phyloP scores from a whole-genome alignment of 2,329 filamentous ascomycete species.

The Venturia oleaginea region DNA sequence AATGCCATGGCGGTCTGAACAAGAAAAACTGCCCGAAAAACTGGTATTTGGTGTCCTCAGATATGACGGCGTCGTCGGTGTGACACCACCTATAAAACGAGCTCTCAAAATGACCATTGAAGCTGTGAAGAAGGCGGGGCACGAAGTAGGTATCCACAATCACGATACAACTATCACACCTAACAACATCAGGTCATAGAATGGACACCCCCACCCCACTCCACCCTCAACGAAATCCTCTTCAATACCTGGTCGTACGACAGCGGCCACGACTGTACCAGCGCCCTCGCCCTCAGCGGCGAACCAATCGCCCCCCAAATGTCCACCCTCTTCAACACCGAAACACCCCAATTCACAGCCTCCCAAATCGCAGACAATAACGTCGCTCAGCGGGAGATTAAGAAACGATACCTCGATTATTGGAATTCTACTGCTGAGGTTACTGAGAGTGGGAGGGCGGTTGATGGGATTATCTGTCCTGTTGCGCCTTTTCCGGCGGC shows the following conservation, averaged over 20 bases:
- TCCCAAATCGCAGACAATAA: constrained; percentile 28
- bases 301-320: constrained; percentile 26
- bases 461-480: constrained; percentile 30
- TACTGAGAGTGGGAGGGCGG: constrained; percentile 24
- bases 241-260: constrained; percentile 25
- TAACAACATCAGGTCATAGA: constrained; percentile 15
- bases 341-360: constrained; percentile 20
- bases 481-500: constrained; percentile 30
- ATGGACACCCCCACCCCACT: constrained; percentile 15
- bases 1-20: constrained; percentile 53
- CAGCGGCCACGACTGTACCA: constrained; percentile 23
- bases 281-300: constrained; percentile 25
- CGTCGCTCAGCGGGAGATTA: constrained; percentile 22
- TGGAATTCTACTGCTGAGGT: constrained; percentile 26
- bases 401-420: constrained; percentile 29
- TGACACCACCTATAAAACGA: constrained; percentile 27
- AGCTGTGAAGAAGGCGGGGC: constrained; percentile 13
- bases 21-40: constrained; percentile 27
- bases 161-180: background rate
- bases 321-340: constrained; percentile 15
- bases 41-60: constrained; percentile 26
- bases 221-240: background rate
- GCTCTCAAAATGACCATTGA: constrained; percentile 22
- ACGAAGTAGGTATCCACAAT: constrained; percentile 11
- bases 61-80: constrained; percentile 27